Percentiles rank a stretch among this genome's conserved stretches.
These are phyloP conservation scores for Nymphaea colorata DNA, from an alignment of 164 flowering plant species.

Conservation along the genomic window DNA sequence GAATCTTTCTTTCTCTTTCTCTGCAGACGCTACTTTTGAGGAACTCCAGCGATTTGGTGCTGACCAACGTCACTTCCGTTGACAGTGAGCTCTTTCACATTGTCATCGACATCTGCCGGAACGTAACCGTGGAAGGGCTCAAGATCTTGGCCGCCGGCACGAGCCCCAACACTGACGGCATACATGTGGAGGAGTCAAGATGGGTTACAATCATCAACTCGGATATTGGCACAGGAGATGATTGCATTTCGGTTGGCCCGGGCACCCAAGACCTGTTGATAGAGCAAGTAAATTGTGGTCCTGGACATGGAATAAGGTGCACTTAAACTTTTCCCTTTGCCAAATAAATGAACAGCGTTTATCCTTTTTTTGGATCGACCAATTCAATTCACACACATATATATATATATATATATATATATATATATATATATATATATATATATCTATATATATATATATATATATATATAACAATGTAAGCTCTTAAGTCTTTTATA, in stretches of 20 bases:
- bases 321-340: no score
- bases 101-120: background rate
- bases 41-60: background rate
- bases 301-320: slow-evolving; percentile 7
- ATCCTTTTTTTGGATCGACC: no score
- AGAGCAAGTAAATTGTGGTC: background rate
- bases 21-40: background rate
- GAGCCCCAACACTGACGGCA: slow-evolving; percentile 9
- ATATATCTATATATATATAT: no score
- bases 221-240: slow-evolving; percentile 2
- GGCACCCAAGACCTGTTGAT: background rate
- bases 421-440: no score
- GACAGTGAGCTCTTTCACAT: slow-evolving; percentile 5
- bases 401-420: no score
- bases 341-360: no score
- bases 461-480: no score
- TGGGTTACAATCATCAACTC: background rate
- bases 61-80: background rate
- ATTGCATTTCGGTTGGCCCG: slow-evolving; percentile 4
- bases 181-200: slow-evolving; percentile 2
- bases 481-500: no score
- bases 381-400: no score
- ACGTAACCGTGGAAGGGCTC: background rate
- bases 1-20: background rate
- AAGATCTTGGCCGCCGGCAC: slow-evolving; percentile 2